Evolutionary conservation across 208 protist species (phyloP), one percentile per base, ranked within the genome.

Genomic region (Leishmania mexicana): DNA sequence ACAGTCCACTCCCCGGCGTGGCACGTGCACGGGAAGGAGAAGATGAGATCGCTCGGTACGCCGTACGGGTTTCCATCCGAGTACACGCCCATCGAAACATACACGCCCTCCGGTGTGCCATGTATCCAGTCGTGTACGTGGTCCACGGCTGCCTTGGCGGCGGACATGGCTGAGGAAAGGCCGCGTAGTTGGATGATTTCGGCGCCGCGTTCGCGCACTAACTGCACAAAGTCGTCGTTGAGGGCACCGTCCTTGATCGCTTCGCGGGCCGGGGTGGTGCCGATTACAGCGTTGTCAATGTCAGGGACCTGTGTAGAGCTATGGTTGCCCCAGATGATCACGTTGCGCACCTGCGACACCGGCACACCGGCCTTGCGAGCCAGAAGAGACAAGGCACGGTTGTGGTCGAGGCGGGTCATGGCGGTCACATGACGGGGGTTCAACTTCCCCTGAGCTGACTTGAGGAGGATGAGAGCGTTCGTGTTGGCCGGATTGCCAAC

Each of bases 401-500:
- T 99, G 87, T 99, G 98, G 92, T 99, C 99, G 31, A 99, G 96
- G 47, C 98, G 94, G 17, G 98, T 99, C 70, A 99, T 91, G 19
- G 98, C 96, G 17, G 97, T 97, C 72, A 99, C 98, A 86, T 99
- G 97, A 76, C 90, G 82, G 15, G 88, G 83, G 28, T 96, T 92
- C 21, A 99, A 67, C 78, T 90, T 93, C 31, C 87, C 91, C 19
- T 92, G 83, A 17, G 90, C 72, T 47, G 87, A 80, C 42, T 94
- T 82, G n/a, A 99, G 97, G 28, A 98, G 89, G 75, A 99, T 96
- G 28, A 99, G 85, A 0, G 95, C 94, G 86, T 99, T 99, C 40
- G 99, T 99, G 89, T 99, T 99, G 47, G 99, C 98, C 24, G 99
- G 99, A 83, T 99, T 99, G 74, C 98, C 98, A 0, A 99, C 98